Evolutionary conservation across 495 filamentous ascomycete species (phyloP).

Genomic region (Massariosphaeria phaeospora): DNA sequence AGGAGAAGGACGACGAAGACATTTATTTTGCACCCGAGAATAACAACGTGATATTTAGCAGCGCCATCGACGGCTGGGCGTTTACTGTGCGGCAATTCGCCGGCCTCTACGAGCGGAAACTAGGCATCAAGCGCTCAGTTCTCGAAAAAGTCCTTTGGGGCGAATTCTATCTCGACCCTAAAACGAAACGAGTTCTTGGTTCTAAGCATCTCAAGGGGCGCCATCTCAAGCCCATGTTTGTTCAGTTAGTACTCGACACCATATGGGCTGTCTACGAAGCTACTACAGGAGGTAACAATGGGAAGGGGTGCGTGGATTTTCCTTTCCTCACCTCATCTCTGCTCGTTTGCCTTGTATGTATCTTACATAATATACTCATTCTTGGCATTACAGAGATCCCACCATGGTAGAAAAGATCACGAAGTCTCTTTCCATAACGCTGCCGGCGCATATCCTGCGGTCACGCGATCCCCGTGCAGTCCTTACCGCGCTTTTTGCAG

Average conservation of each 20-base stretch:
- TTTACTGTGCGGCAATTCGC: conserved; percentile 96
- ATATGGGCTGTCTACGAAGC: conserved; percentile 97
- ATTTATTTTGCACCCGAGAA: conserved; percentile 98
- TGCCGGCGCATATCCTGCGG: conserved; percentile 77
- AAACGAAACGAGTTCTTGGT: conserved; percentile 87
- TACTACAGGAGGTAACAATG: conserved; percentile 72
- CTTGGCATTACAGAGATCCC: conserved; percentile 58
- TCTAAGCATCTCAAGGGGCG: conserved; percentile 91
- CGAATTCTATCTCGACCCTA: conserved; percentile 93
- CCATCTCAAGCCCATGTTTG: conserved; percentile 92
- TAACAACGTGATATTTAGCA: conserved; percentile 98
- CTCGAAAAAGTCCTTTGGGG: conserved; percentile 97
- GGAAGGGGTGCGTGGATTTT: conserved; percentile 63
- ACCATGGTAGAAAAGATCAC: conserved; percentile 87
- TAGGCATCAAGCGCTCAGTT: conserved; percentile 85
- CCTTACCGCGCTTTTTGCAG: conserved; percentile 76
- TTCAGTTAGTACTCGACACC: conserved; percentile 90
- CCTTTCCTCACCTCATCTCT: conserved; percentile 20
- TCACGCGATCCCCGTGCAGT: conserved; percentile 79
- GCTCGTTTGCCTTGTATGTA: conserved; percentile 31
- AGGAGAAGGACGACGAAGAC: conserved; percentile 93
- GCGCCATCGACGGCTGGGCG: conserved; percentile 95
- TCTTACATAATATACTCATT: conserved; percentile 38
- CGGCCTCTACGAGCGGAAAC: conserved; percentile 88
- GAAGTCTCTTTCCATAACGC: conserved; percentile 77